Conservation (phyloP, 129 eudicot species). For the Tanacetum coccineum region DNA sequence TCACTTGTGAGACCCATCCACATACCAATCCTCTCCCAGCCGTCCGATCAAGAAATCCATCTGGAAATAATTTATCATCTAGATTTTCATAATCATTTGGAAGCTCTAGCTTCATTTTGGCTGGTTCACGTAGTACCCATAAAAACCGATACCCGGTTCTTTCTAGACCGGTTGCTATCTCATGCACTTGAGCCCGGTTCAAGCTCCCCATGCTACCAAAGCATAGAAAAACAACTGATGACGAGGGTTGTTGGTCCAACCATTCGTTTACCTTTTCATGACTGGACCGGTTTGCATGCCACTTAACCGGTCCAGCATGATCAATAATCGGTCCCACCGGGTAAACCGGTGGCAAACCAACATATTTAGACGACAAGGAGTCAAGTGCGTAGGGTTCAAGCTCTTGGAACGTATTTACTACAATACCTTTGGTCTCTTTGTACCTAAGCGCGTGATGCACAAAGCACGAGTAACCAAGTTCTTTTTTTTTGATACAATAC, state of each 20-base stretch:
- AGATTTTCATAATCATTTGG: slow-evolving; percentile 20
- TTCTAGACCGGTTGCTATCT: slow-evolving; percentile 35
- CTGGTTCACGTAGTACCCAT: slow-evolving; percentile 34
- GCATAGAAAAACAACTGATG: slow-evolving; percentile 48
- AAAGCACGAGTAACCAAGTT: slow-evolving; percentile 27
- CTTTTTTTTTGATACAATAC: slow-evolving; percentile 15
- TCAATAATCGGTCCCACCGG: slow-evolving; percentile 40
- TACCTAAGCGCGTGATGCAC: slow-evolving; percentile 27
- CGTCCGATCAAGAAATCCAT: slow-evolving; percentile 34
- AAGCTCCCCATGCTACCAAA: slow-evolving; percentile 44
- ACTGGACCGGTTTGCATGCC: slow-evolving; percentile 22
- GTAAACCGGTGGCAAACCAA: slow-evolving; percentile 28
- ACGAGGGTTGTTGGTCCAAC: slow-evolving; percentile 28
- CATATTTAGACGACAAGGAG: background rate
- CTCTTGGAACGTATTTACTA: slow-evolving; percentile 34
- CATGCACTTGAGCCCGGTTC: slow-evolving; percentile 22
- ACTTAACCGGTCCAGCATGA: slow-evolving; percentile 24
- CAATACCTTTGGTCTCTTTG: slow-evolving; percentile 37
- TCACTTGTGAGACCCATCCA: slow-evolving; percentile 46
- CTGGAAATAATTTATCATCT: slow-evolving; percentile 22
- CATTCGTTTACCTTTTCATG: slow-evolving; percentile 17
- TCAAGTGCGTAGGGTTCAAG: slow-evolving; percentile 26
- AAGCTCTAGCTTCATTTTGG: background rate
- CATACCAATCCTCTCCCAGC: slow-evolving; percentile 27
- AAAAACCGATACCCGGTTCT: slow-evolving; percentile 32